Conservation (phyloP, 2,329 filamentous ascomycete species). For the Cadophora gregata region DNA sequence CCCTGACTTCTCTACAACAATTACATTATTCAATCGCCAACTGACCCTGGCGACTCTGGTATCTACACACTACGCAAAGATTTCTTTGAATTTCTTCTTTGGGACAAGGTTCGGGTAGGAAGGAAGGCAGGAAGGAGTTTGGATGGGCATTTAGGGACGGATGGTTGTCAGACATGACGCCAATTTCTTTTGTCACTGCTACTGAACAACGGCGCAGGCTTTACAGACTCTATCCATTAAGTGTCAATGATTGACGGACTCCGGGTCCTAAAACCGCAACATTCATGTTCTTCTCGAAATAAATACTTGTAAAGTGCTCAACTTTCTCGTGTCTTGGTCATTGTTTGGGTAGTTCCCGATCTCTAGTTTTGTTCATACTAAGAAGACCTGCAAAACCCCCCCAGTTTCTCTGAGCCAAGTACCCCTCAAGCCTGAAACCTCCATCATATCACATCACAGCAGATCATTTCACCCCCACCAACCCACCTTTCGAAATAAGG, state of each 20-base stretch:
- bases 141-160: not conserved
- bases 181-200: constrained; percentile 20
- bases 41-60: not conserved
- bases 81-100: constrained; percentile 19
- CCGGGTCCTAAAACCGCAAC: constrained; percentile 10
- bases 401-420: not conserved
- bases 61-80: constrained; percentile 2
- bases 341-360: not conserved
- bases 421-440: not conserved
- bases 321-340: not conserved
- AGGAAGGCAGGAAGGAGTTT: constrained; percentile 19
- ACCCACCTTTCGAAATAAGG: not conserved
- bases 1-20: not conserved
- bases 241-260: constrained; percentile 15
- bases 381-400: too few relatives aligned
- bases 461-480: not conserved
- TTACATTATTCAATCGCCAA: not conserved
- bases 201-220: constrained; percentile 12
- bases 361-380: not conserved
- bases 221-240: constrained; percentile 10
- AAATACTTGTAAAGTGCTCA: not conserved
- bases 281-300: not conserved
- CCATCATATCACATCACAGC: not conserved
- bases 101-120: constrained; percentile 9
- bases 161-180: constrained; percentile 1